Base-by-base conservation (phyloP, 225 moss, liverwort and hornwort genomes). In the Pleurozium schreberi region DNA sequence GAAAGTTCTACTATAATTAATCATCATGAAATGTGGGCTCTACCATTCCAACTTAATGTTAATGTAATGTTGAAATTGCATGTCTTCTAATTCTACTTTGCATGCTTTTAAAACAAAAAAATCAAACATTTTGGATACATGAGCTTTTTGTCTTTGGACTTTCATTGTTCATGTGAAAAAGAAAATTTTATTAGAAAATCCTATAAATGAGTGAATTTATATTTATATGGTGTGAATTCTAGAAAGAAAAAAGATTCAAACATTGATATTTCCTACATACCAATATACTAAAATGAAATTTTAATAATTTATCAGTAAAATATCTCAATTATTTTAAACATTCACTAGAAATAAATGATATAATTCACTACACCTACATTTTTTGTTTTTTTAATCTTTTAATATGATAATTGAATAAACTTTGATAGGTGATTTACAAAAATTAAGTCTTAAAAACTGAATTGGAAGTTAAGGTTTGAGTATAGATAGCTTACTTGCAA, bases 121-220 rank as follows among this genome's bases (percentile, higher is more conserved):
- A 43, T 0, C 0, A n/a, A n/a, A n/a, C n/a, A n/a, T 27, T 71
- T 43, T 43, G 9, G 5, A 27, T 16, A 27, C 1, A 43, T 9
- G 9, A 27, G 1, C 5, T 43, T 16, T n/a, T 69, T 12, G 22
- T n/a, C 22, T 67, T 42, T 26, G 2, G 2, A 8, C 28, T 71
- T 73, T 6, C 3, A 45, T 45, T 6, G 10, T 17, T 28, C 0
- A 0, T 17, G 45, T 28, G 2, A 23, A 69, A 69, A 3, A 28
- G 28, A 71, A 26, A 42, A 16, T 43, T 73, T 6, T 6, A 17
- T 10, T 1, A 17, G 1, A 14, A 10, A 45, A 45, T 43, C 17
- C 2, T 28, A 17, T 17, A 73, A 10, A 10, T 28, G 73, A 43
- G 1, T 73, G 10, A 45, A 45, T 17, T 73, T 28, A 17, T 45